A percentile compares a stretch with the other conserved stretches of the same genome.
These are phyloP conservation scores for Puccinia polysora DNA, from an alignment of 1,284 basidiomycete species.

Conservation along the genomic window DNA sequence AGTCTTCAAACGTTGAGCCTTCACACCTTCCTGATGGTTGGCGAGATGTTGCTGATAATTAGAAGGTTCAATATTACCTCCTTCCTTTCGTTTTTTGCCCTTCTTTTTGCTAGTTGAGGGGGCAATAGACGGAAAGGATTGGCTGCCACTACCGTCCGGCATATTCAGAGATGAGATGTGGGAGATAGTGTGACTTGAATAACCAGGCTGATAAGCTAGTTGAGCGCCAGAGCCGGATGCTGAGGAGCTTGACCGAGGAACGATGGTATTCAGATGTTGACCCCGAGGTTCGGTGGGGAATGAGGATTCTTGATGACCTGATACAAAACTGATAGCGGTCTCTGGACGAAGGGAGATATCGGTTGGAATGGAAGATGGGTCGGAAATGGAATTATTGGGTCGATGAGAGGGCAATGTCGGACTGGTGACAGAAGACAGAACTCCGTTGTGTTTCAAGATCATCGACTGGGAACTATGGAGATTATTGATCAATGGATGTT, in stretches of 20 bases:
- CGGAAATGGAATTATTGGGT: slow-evolving; percentile 47
- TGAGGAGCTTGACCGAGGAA: slow-evolving; percentile 4
- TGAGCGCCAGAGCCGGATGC: not conserved
- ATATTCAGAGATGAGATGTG: slow-evolving; percentile 2
- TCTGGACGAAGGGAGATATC: slow-evolving; percentile 5
- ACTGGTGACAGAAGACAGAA: not conserved
- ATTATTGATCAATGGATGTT: slow-evolving; percentile 51
- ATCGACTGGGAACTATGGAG: slow-evolving; percentile 44
- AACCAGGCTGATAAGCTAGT: not conserved
- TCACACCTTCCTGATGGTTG: not conserved
- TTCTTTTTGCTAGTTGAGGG: slow-evolving; percentile 11
- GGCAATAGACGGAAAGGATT: not conserved
- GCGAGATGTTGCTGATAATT: not conserved
- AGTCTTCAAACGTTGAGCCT: not conserved
- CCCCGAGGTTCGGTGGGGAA: not conserved
- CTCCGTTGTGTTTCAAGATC: not conserved
- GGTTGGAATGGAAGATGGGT: slow-evolving; percentile 51
- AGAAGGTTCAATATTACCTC: not conserved
- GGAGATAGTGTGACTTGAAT: not conserved
- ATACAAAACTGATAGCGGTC: not conserved
- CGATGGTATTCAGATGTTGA: not conserved
- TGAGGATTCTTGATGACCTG: not conserved
- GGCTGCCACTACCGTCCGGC: not conserved
- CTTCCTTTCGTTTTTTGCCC: slow-evolving; percentile 35
- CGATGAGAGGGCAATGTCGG: slow-evolving; percentile 17